Evolutionary conservation across 2,329 filamentous ascomycete genomes (phyloP), one percentile per base, ranked within the genome.

Genomic region (Spiromastix sp.): DNA sequence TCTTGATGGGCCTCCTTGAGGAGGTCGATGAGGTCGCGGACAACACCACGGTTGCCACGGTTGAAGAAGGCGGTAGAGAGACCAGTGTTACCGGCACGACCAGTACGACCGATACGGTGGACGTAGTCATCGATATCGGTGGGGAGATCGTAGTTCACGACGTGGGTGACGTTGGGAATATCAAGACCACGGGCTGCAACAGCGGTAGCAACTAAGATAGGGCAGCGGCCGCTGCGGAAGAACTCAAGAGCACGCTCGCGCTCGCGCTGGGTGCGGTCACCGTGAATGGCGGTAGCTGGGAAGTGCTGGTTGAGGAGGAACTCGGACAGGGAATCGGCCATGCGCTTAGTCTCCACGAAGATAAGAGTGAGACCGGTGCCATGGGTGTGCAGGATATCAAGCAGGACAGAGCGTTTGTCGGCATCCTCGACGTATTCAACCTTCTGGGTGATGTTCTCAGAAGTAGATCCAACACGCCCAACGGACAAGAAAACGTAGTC

Each of bases 371-470:
- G 73, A 55, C 87, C 87, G 40, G 80, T 84, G 31, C 59, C 60
- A 53, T 95, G 85, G 27, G 85, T 94, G 73, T 96, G 89, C 37
- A 98, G 79, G 47, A 98, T 96, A 54, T 98, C 91, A 42, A 98
- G 77, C 32, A 98, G 78, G 45, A 96, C 87, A 38, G 91, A 96
- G 60, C 87, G 86, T 79, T 98, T 98, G 74, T 98, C 91, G 44
- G 77, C 67, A 52, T 96, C 91, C 68, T 96, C 89, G 41, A 96
- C 84, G 51, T 96, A 96, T 67, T 96, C 89, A 37, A 98, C 78
- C 73, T 93, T 94, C 66, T 98, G 91, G 37, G 91, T 96, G 44
- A 98, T 96, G 74, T 96, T 98, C 77, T 96, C 89, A n/a, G 91
- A 96, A 20, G 91, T 96, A 34, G 91, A 96, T 64, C 91, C 91